A percentile compares a stretch with the other conserved stretches of the same genome.
phyloP scores from a whole-genome alignment of 164 flowering plant species.

The Liriodendron chinense region DNA sequence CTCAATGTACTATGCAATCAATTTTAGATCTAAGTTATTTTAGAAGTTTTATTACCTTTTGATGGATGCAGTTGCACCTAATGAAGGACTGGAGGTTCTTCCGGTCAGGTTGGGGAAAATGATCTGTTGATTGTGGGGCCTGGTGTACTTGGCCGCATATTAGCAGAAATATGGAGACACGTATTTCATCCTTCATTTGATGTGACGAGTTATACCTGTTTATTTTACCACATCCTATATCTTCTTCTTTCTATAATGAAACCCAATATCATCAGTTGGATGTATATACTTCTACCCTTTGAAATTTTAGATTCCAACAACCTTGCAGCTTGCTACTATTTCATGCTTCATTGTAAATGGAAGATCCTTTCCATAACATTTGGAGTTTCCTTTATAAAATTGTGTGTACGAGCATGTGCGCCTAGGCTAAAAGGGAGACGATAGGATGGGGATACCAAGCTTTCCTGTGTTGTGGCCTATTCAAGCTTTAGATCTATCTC shows the following conservation, averaged over 20 bases:
- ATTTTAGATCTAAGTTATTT: background rate
- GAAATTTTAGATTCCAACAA: too few species aligned
- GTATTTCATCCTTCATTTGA: constrained; percentile 23
- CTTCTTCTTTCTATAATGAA: background rate
- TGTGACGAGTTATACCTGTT: background rate
- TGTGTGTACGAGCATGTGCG: too few species aligned
- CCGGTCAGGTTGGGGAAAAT: constrained; percentile 41
- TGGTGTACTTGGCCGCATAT: constrained; percentile 85
- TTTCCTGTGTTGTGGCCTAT: too few species aligned
- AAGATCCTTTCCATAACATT: too few species aligned
- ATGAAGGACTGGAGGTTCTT: constrained; percentile 32
- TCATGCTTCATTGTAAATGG: too few species aligned
- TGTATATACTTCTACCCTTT: background rate
- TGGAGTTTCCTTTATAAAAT: too few species aligned
- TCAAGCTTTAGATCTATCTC: too few species aligned
- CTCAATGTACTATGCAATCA: background rate
- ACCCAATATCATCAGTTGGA: background rate
- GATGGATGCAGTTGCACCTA: constrained; percentile 28
- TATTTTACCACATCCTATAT: background rate
- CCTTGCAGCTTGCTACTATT: too few species aligned
- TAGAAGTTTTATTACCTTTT: background rate
- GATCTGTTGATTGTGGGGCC: constrained; percentile 87
- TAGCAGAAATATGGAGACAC: constrained; percentile 80
- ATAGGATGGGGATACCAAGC: too few species aligned
- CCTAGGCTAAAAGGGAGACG: too few species aligned